Evolutionary conservation across 106 monocot genomes (phyloP).

Genomic region (Platanthera guangdongensis): DNA sequence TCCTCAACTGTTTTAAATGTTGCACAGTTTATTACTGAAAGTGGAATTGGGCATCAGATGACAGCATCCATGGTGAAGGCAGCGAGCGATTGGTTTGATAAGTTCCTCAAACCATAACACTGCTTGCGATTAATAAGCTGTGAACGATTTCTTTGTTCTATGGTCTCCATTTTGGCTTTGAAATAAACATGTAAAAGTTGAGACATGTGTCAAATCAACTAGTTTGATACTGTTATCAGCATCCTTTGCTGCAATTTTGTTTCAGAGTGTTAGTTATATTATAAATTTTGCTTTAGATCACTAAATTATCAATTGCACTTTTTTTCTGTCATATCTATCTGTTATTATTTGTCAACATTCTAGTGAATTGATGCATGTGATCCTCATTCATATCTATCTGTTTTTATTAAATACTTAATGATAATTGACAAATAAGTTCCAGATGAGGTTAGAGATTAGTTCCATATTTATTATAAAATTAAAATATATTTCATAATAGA

Average conservation of each 20-base stretch:
- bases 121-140: background rate
- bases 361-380: too few relatives aligned
- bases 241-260: background rate
- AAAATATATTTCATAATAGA: too few relatives aligned
- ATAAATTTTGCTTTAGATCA: background rate
- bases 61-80: conserved; percentile 74
- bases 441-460: too few relatives aligned
- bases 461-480: too few relatives aligned
- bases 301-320: background rate
- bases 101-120: conserved; percentile 33
- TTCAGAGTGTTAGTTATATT: background rate
- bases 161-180: background rate
- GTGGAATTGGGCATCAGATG: conserved; percentile 73
- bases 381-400: too few relatives aligned
- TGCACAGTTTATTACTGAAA: conserved; percentile 66
- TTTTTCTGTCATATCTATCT: background rate
- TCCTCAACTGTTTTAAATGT: background rate
- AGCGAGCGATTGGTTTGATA: conserved; percentile 83
- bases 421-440: too few relatives aligned
- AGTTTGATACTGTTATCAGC: background rate
- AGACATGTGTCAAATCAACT: background rate
- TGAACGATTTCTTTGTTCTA: background rate
- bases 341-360: too few relatives aligned
- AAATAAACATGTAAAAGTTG: background rate
- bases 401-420: too few relatives aligned